Base-by-base conservation (phyloP, 805 yeast genomes). In the Lachancea lanzarotensis region DNA sequence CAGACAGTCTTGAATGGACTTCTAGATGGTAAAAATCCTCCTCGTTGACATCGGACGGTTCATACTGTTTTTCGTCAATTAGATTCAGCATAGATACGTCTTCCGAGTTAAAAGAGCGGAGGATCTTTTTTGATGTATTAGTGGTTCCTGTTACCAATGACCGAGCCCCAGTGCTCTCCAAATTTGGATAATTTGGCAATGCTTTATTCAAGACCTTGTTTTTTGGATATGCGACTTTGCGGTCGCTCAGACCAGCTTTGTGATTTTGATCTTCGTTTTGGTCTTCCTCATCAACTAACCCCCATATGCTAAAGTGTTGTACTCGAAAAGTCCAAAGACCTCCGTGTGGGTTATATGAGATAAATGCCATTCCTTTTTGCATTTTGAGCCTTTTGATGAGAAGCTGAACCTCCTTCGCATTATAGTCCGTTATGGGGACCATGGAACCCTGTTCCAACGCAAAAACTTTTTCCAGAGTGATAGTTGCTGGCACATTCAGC, bases 241-340 rank as follows among this genome's bases (percentile, higher is more conserved):
- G 43, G 26, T 29, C 35, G 7, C 19, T 32, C 15, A 32, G 4
- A 19, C 32, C 45, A 36, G 35, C 32, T 20, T 25, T 45, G 30
- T 25, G 39, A 22, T 27, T 33, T 12, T 19, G 6, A 20, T 3
- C 22, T 27, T 16, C 13, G 16, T 17, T 15, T 29, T 30, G 22
- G 2, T 40, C 79, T 18, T 74, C 79, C 20, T 82, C 87, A 51
- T 81, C 84, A 15, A 82, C 73, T 32, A 93, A 66, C 6, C 98
- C 98, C 96, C 97, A 93, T 5, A 85, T 78, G 68, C 96, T 88
- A 57, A 93, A 93, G 68, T 93, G 98, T 53, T 84, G 80, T 8
- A 90, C 96, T 53, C 72, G 76, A 65, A 87, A 89, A 1, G 82
- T 79, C 88, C 90, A 89, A 3, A 76, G 65, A 30, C 87, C 86